Evolutionary conservation across 306 rosid species (phyloP), one percentile per base, ranked within the genome.

Genomic region (Cicer yamashitae): DNA sequence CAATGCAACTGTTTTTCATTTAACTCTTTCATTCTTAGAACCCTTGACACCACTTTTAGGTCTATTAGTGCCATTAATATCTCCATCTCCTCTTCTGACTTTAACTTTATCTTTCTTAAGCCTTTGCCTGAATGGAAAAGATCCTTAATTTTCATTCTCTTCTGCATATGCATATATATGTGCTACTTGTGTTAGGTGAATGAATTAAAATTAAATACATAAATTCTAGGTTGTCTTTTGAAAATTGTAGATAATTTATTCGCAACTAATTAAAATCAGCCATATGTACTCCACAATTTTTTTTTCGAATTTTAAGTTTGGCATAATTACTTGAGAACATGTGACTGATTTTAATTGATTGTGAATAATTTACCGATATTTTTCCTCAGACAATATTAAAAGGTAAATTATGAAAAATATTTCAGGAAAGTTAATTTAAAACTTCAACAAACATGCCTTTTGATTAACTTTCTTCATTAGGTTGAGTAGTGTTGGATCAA

Each of bases 381-480:
- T 30, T 30, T 30, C 5, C 4, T 0, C 4, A 3, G 34, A 0
- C 34, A 30, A 30, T 0, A 0, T 30, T 0, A 30, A 30, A 30
- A 30, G 4, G 34, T 30, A 30, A 30, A 30, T 30, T 30, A 3
- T 30, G 34, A 30, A 3, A 30, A 57, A 22, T 20, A 57, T 22
- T 13, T 1, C 6, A 48, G 47, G 9, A 44, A 10, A 47, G 17
- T 7, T 67, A 11, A 53, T 73, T 68, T 59, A 6, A 40, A 51
- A 37, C 41, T 63, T 18, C 0, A 51, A 46, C 88, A 79, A 51
- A 46, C 88, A 79, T 84, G 86, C 98, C 86, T 94, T 94, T 77
- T 87, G 88, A 69, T 94, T 94, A 65, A 94, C 94, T 85, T 91
- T 91, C 88, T 94, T 94, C 84, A 87, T 90, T 61, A 94, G 85